Evolutionary conservation across 805 yeast species (phyloP).

Genomic region (Barnettozyma pratensis): DNA sequence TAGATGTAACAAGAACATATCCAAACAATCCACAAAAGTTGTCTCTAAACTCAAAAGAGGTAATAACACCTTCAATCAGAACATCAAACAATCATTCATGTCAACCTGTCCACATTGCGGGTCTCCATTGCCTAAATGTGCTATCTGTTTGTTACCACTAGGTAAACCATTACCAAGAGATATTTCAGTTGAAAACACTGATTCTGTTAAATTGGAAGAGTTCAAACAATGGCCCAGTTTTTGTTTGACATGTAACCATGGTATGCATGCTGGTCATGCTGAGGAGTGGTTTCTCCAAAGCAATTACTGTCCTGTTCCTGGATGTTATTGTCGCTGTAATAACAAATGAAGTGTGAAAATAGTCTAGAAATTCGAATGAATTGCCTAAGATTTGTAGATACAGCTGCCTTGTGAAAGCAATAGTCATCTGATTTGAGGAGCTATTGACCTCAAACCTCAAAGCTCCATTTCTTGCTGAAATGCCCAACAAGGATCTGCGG

Average conservation of each 20-base stretch:
- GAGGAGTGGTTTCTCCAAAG: conserved; percentile 93
- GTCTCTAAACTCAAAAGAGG: conserved; percentile 9
- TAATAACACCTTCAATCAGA: conserved; percentile 2
- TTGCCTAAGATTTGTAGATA: too few relatives aligned
- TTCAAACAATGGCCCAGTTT: conserved; percentile 86
- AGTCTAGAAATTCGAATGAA: too few relatives aligned
- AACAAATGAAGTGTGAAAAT: conserved; percentile 28
- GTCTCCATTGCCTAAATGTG: conserved; percentile 82
- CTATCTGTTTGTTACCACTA: conserved; percentile 75
- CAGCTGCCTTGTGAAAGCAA: too few relatives aligned
- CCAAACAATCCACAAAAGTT: conserved; percentile 27
- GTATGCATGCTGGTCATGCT: conserved; percentile 93
- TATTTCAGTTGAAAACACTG: conserved; percentile 7
- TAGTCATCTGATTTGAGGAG: too few relatives aligned
- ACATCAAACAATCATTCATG: conserved; percentile 7
- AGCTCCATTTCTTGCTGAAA: too few relatives aligned
- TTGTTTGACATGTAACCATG: conserved; percentile 88
- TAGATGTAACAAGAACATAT: conserved; percentile 72
- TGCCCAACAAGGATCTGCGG: too few relatives aligned
- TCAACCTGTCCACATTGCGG: conserved; percentile 79
- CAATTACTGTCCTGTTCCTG: conserved; percentile 89
- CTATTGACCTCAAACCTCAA: too few relatives aligned
- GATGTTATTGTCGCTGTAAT: conserved; percentile 81
- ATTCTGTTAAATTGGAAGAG: conserved; percentile 20
- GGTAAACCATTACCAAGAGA: conserved; percentile 56